Percentiles rank a stretch among this genome's conserved stretches.
These are phyloP conservation scores for Stagonosporopsis rhizophila DNA, from an alignment of 2,329 filamentous ascomycete genomes.

Conservation along the genomic window DNA sequence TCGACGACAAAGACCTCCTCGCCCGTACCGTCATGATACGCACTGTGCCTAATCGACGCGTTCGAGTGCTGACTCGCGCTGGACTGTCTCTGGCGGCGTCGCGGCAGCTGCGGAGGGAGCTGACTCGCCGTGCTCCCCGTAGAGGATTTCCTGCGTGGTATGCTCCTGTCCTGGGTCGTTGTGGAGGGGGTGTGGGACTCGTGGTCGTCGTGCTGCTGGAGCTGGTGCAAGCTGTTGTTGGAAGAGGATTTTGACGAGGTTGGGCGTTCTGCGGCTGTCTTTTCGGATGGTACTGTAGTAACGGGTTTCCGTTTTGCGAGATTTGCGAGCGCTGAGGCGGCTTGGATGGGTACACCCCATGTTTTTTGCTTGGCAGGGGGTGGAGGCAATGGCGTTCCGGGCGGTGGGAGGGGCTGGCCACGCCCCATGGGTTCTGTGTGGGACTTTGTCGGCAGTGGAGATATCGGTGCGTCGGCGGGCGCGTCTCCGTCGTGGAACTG, in stretches of 20 bases:
- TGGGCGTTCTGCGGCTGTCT: constrained; percentile 11
- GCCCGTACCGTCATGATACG: constrained; percentile 14
- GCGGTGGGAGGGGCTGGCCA: constrained; percentile 81
- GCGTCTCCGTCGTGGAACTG: constrained; percentile 16
- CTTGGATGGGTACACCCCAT: constrained; percentile 60
- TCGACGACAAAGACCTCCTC: constrained; percentile 42
- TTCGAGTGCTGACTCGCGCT: constrained; percentile 23
- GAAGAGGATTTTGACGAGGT: constrained; percentile 18
- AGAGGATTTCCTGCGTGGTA: constrained; percentile 21
- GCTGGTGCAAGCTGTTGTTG: constrained; percentile 6
- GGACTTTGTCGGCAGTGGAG: constrained; percentile 28
- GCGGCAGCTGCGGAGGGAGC: constrained; percentile 57
- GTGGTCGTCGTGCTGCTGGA: constrained; percentile 14
- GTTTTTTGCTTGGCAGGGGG: constrained; percentile 62
- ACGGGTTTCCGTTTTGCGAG: constrained; percentile 71
- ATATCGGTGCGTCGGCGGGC: constrained; percentile 8
- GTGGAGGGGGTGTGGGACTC: constrained; percentile 4
- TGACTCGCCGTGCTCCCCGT: constrained; percentile 20
- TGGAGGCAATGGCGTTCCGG: constrained; percentile 77
- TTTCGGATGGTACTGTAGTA: constrained; percentile 32
- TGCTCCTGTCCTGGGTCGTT: constrained; percentile 1
- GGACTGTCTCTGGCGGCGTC: constrained; percentile 50
- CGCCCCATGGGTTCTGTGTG: constrained; percentile 77
- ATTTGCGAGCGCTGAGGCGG: constrained; percentile 44
- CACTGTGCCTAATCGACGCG: constrained; percentile 10